Evolutionary conservation across 768 basidiomycete genomes (phyloP).

Genomic region (Rhodotorula graminis): DNA sequence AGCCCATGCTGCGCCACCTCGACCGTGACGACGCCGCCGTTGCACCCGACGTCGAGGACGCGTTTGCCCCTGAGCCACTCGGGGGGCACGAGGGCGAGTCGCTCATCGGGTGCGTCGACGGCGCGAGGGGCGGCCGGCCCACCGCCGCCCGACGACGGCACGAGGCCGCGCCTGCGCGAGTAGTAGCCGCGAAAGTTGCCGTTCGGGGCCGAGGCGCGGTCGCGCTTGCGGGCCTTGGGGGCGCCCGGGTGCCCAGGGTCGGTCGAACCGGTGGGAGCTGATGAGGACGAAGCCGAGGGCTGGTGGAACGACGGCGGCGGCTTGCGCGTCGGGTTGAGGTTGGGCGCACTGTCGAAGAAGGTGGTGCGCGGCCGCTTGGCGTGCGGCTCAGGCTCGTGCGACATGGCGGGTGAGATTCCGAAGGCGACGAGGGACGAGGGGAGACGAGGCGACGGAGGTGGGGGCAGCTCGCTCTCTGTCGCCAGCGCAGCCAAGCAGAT

Average conservation of each 20-base stretch:
- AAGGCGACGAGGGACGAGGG: too few species aligned
- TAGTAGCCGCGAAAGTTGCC: slow-evolving; percentile 9
- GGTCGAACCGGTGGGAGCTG: background rate
- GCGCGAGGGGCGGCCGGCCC: too few species aligned
- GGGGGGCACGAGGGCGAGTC: slow-evolving; percentile 60
- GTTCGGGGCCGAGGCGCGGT: background rate
- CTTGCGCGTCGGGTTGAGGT: background rate
- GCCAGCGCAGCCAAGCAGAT: too few species aligned
- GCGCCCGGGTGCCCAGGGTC: background rate
- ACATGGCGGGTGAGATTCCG: too few species aligned
- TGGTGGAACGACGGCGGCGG: background rate
- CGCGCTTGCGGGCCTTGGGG: background rate
- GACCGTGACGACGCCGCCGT: slow-evolving; percentile 77
- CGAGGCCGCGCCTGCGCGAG: background rate
- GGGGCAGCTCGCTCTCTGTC: too few species aligned
- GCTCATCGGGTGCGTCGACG: slow-evolving; percentile 53
- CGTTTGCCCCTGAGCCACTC: slow-evolving; percentile 56
- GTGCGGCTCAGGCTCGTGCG: background rate
- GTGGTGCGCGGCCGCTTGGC: background rate
- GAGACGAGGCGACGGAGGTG: background rate
- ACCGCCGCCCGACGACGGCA: too few species aligned
- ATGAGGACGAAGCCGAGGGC: background rate
- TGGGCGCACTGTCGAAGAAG: background rate
- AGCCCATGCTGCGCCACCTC: slow-evolving; percentile 68
- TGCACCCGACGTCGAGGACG: slow-evolving; percentile 80